Evolutionary conservation across 1,139 yeast genomes (phyloP), one percentile per base, ranked within the genome.

Genomic region (Kodamaea sp.): DNA sequence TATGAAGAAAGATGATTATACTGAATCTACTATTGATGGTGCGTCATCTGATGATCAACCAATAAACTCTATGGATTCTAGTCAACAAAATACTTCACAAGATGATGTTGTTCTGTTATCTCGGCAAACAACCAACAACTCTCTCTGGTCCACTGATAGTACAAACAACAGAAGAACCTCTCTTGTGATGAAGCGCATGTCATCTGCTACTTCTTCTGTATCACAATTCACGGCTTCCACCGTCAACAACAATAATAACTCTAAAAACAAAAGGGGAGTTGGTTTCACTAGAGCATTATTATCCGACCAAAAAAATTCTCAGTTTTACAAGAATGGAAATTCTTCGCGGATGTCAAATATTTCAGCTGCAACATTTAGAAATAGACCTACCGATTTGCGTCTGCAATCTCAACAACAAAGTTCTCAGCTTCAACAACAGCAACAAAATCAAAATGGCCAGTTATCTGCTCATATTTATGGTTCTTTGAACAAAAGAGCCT

Each of bases 251-350:
- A 32, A 41, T 12, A 42, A 43, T 24, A 25, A 26, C 24, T 11
- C 28, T 11, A 44, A 42, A 25, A 44, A 48, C 37, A 44, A 49
- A 27, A 51, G 74, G 33, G 41, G 44, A 9, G 71, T 67, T 7
- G 77, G 77, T 3, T 66, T 71, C 45, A 68, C 75, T 5, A 53
- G 76, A 36, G 76, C 75, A 2, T 58, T 71, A 32, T 53, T 58
- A 10, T 57, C 65, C 2, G 73, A 68, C 36, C 63, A 53, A 38
- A 47, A 46, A 34, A 57, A 50, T 44, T 41, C 53, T 34, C 49
- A 44, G 52, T 44, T 54, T 39, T 62, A 60, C 43, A 53, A 54
- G 37, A 58, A 57, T 39, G 46, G 46, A 9, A 62, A 58, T 44
- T 40, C 45, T 7, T 55, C 64, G 6, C 45, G 58, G 37, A 43